phyloP scores from a whole-genome alignment of 495 filamentous ascomycete species.

The Melanomma pulvis-pyrius region DNA sequence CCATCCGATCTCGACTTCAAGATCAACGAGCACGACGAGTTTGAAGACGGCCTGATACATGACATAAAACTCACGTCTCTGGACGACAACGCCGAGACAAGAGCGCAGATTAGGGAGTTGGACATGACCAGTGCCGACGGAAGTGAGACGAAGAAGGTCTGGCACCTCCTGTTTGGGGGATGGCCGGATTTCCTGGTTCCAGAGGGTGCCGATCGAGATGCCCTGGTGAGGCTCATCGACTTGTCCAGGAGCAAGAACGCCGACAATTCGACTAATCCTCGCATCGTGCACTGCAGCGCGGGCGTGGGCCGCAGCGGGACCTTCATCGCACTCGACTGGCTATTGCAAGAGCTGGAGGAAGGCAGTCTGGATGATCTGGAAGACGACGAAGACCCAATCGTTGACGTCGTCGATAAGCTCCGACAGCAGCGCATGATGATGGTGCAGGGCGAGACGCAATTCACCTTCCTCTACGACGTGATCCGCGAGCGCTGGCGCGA shows the following conservation, averaged over 20 bases:
- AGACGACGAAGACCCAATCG: conserved; percentile 60
- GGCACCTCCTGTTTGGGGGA: conserved; percentile 86
- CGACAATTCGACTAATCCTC: conserved; percentile 65
- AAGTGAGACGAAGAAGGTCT: conserved; percentile 70
- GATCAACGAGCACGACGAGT: conserved; percentile 64
- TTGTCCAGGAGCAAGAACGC: conserved; percentile 72
- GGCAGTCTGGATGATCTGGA: conserved; percentile 64
- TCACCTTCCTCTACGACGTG: conserved; percentile 87
- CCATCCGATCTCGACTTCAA: conserved; percentile 55
- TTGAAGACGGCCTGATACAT: conserved; percentile 61
- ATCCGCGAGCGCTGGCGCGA: conserved; percentile 66
- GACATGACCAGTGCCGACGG: conserved; percentile 58
- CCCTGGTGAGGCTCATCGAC: conserved; percentile 76
- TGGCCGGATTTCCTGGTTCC: conserved; percentile 96
- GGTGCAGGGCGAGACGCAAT: conserved; percentile 90
- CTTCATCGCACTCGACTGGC: conserved; percentile 90
- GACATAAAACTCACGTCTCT: conserved; percentile 56
- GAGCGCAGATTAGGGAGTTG: conserved; percentile 60
- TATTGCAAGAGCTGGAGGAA: conserved; percentile 77
- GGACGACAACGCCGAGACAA: conserved; percentile 51
- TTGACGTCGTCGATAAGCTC: conserved; percentile 76
- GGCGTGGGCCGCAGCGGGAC: conserved; percentile 94
- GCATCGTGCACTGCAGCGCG: conserved; percentile 90
- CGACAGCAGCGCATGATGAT: conserved; percentile 91
- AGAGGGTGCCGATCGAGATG: conserved; percentile 72